These are phyloP conservation scores for Colletotrichum phormii DNA, from an alignment of 2,329 filamentous ascomycete species.

Conservation along the genomic window DNA sequence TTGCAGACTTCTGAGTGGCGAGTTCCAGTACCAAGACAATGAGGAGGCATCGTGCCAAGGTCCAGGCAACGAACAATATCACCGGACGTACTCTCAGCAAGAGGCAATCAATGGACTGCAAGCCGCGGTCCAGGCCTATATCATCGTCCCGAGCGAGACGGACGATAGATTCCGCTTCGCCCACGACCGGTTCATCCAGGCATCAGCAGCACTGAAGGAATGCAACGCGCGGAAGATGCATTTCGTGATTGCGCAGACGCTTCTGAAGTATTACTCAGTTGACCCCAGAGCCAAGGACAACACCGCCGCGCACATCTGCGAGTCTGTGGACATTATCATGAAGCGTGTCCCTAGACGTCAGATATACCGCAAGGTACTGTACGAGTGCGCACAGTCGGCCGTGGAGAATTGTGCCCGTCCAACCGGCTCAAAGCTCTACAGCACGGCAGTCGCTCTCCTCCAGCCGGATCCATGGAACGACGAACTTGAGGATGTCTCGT, in stretches of 20 bases:
- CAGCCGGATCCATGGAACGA: slow-evolving; percentile 84
- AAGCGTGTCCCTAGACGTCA: slow-evolving; percentile 68
- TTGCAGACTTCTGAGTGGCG: slow-evolving; percentile 79
- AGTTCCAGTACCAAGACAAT: slow-evolving; percentile 71
- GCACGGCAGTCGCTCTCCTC: slow-evolving; percentile 80
- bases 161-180: slow-evolving; percentile 91
- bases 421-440: slow-evolving; percentile 86
- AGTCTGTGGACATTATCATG: slow-evolving; percentile 81
- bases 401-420: slow-evolving; percentile 85
- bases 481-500: slow-evolving; percentile 76
- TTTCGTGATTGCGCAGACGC: slow-evolving; percentile 84
- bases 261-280: slow-evolving; percentile 75
- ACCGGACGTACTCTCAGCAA: slow-evolving; percentile 68
- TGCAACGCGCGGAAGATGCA: slow-evolving; percentile 84
- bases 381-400: slow-evolving; percentile 81
- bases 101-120: slow-evolving; percentile 85
- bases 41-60: slow-evolving; percentile 50
- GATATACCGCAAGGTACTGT: slow-evolving; percentile 80
- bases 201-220: slow-evolving; percentile 76
- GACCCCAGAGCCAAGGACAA: slow-evolving; percentile 76
- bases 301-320: slow-evolving; percentile 84
- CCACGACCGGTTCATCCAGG: slow-evolving; percentile 88
- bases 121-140: slow-evolving; percentile 69
- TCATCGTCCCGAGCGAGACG: slow-evolving; percentile 83
- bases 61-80: slow-evolving; percentile 41